Conservation (phyloP, 768 basidiomycete genomes). For the Pleurotus tuber-regium region DNA sequence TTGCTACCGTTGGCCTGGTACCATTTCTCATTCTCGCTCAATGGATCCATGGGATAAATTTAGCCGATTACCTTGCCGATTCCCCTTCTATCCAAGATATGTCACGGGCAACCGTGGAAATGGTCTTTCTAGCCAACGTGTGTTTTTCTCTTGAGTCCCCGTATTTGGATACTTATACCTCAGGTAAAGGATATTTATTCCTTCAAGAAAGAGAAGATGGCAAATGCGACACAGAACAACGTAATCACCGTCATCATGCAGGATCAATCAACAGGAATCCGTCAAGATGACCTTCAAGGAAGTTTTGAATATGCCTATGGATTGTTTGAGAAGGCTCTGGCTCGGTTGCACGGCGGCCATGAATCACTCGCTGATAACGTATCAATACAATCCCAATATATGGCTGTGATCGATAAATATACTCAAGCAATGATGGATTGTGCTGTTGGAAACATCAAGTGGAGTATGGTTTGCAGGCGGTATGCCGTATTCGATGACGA, state of each 20-base stretch:
- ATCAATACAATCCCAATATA: not conserved
- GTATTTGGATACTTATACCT: too few relatives aligned
- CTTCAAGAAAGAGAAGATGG: conserved; percentile 3
- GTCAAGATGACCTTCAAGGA: not conserved
- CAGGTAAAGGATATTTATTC: conserved; percentile 4
- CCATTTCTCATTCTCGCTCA: conserved; percentile 7
- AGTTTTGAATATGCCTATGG: not conserved
- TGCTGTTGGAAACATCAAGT: conserved; percentile 4
- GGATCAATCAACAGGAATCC: not conserved
- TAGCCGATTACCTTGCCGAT: not conserved
- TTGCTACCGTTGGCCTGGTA: not conserved
- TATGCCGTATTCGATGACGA: conserved; percentile 5
- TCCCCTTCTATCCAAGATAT: not conserved
- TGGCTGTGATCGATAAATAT: not conserved
- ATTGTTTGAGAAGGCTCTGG: not conserved
- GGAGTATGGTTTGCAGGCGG: conserved; percentile 6
- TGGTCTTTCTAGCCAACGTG: conserved; percentile 5
- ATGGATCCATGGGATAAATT: not conserved
- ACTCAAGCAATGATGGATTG: conserved; percentile 8
- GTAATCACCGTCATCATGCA: conserved; percentile 2
- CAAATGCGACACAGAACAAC: not conserved
- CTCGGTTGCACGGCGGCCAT: not conserved
- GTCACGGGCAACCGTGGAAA: conserved; percentile 2
- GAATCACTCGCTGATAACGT: not conserved
- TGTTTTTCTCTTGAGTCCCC: not conserved